Evolutionary conservation across 768 basidiomycete species (phyloP), one percentile per base, ranked within the genome.

Genomic region (Leccinum fibrillosum): DNA sequence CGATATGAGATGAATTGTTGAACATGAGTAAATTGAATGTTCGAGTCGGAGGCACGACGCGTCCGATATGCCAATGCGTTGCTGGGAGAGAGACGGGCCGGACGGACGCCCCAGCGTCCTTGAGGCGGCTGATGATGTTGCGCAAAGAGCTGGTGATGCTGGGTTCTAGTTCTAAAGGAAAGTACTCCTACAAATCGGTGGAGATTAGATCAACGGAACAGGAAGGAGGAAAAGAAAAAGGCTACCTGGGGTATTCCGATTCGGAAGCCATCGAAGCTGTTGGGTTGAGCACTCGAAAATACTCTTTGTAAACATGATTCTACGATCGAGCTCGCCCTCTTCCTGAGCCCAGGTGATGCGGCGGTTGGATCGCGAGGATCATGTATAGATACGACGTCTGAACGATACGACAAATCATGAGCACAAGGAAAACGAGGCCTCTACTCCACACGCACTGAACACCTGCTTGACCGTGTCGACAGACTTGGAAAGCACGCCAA

Each of bases 361-460:
- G 89, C 83, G 0, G 94, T 94, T 10, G 92, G 89, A 62, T 97
- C 94, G 50, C 78, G 79, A 1, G 68, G 39, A 67, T 96, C 94
- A 53, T 86, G 80, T 3, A 69, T 51, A 0, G 77, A 72, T 9
- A 78, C 57, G 0, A 65, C 60, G 25, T 72, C 80, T 81, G 34
- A 3, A 34, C 5, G 13, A 17, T 13, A 13, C 6, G 1, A 9
- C 19, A 2, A 44, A n/a, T 49, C 23, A 10, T 69, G 47, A 66
- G 49, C 8, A 30, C 13, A 3, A 34, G 34, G 23, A 49, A 5
- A 26, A n/a, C 10, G 12, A 19, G 39, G 10, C 9, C 9, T 19
- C n/a, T 19, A 19, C 39, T 19, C 50, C 21, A 51, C 32, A 19
- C 23, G 30, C 60, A 94, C 93, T 77, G 60, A 92, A 94, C 2